These are phyloP conservation scores for Myochromella boudieri DNA, from an alignment of 768 basidiomycete genomes.

Conservation along the genomic window DNA sequence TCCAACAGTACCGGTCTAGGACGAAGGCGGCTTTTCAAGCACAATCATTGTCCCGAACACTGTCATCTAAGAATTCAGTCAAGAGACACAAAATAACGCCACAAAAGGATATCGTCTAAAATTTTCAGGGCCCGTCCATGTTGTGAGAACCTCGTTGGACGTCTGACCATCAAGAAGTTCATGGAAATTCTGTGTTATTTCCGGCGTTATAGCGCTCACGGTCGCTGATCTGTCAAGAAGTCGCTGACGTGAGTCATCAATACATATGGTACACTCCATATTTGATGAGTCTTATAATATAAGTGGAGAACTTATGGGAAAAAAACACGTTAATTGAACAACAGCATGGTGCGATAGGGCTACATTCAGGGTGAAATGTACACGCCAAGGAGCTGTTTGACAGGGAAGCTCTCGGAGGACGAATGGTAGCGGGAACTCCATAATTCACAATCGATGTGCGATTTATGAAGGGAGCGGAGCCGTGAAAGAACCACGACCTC, in stretches of 20 bases:
- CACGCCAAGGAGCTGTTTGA: too few relatives aligned
- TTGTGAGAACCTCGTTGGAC: neutral
- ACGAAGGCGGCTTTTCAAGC: too few relatives aligned
- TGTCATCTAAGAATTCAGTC: conserved; percentile 7
- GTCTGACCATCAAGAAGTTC: neutral
- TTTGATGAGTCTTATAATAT: neutral
- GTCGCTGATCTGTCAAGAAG: neutral
- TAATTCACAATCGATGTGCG: too few relatives aligned
- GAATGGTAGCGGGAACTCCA: too few relatives aligned
- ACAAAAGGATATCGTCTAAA: neutral
- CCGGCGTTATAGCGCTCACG: neutral
- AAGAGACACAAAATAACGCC: neutral
- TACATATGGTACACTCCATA: neutral
- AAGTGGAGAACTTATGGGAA: neutral
- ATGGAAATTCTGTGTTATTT: neutral
- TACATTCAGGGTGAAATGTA: too few relatives aligned
- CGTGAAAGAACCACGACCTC: conserved; percentile 33
- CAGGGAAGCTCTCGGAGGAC: too few relatives aligned
- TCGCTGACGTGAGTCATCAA: conserved; percentile 1
- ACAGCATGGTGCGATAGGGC: too few relatives aligned
- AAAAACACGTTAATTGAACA: too few relatives aligned
- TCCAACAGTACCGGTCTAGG: too few relatives aligned
- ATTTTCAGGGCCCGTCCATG: neutral
- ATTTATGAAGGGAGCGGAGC: conserved; percentile 30
- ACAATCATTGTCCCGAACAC: conserved; percentile 9